Base-by-base conservation (phyloP, 2,329 filamentous ascomycete species). In the Chaetothyriales sp. region DNA sequence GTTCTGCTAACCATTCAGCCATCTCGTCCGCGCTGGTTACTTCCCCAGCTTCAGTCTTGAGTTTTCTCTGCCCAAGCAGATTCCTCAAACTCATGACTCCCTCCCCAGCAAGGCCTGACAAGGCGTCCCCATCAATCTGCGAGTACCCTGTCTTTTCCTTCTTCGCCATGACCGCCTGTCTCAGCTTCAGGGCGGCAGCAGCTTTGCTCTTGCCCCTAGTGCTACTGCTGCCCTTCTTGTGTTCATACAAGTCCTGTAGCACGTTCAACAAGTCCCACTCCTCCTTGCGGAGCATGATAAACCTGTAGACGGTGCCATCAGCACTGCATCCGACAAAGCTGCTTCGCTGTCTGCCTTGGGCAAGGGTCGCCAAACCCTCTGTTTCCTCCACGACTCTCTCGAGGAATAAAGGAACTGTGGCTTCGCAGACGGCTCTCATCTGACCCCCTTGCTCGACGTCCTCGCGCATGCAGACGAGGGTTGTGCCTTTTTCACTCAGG, bases 241-340 rank as follows among this genome's bases (percentile, higher is more conserved):
- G 10, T 39, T 39, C 32, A 39, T 39, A 15, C 10, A 93, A 63
- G 52, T 83, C 82, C 61, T 93, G 82, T 1, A 95, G 63, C 55
- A 90, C 79, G 51, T 76, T 75, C 4, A 96, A 71, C 3, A 94
- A 70, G 5, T 74, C 73, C 78, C 83, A 84, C 6, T 81, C 75
- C 1, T 76, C 66, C 18, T 75, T 60, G 8, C 73, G 69, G 0
- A 96, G 67, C 12, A 89, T 67, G 1, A 76, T 76, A 59, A 95
- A 83, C 51, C 83, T 77, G 55, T 78, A 78, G 20, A 89, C 60
- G 0, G 81, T 79, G 1, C 86, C 86, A 60, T 86, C 79, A 32
- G 87, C 73, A 5, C 77, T 77, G 5, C 82, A 71, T 1, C 84
- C 86, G 32, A 69, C 89, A 63, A 51, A 80, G 68, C 32, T 39